Evolutionary conservation across 768 basidiomycete genomes (phyloP).

Genomic region (Macrocybe gigantea): DNA sequence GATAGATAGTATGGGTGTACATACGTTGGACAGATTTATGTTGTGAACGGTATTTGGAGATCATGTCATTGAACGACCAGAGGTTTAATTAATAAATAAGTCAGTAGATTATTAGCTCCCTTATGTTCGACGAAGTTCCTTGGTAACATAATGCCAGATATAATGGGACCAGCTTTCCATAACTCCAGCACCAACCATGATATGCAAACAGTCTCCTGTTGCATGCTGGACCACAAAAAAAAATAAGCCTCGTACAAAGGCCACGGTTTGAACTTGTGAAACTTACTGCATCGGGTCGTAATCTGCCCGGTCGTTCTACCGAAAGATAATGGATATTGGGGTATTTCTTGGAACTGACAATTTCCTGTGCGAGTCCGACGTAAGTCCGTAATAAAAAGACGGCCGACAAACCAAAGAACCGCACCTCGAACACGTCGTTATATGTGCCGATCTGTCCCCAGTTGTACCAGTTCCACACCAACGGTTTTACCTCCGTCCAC

Average conservation of each 20-base stretch:
- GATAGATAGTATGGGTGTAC: too few species aligned
- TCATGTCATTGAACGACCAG: too few species aligned
- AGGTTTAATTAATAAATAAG: too few species aligned
- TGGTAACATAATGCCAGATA: conserved; percentile 40
- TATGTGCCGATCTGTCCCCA: conserved; percentile 57
- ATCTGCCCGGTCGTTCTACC: conserved; percentile 55
- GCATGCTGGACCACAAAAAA: conserved; percentile 26
- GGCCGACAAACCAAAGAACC: conserved; percentile 3
- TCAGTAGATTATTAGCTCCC: neutral
- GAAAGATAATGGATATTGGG: conserved; percentile 53
- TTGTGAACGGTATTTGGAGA: too few species aligned
- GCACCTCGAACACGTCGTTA: conserved; percentile 55
- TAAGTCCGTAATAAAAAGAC: too few species aligned
- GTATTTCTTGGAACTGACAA: conserved; percentile 24
- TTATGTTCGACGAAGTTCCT: conserved; percentile 11
- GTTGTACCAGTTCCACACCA: conserved; percentile 50
- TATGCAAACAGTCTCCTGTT: conserved; percentile 39
- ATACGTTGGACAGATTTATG: too few species aligned
- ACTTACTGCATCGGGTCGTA: conserved; percentile 63
- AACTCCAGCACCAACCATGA: conserved; percentile 42
- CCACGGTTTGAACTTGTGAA: neutral
- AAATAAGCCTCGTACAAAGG: neutral
- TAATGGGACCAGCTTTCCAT: conserved; percentile 47
- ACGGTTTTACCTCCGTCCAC: conserved; percentile 39
- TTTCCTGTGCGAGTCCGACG: too few species aligned